Conservation (phyloP, 495 filamentous ascomycete species). For the Poronia punctata region DNA sequence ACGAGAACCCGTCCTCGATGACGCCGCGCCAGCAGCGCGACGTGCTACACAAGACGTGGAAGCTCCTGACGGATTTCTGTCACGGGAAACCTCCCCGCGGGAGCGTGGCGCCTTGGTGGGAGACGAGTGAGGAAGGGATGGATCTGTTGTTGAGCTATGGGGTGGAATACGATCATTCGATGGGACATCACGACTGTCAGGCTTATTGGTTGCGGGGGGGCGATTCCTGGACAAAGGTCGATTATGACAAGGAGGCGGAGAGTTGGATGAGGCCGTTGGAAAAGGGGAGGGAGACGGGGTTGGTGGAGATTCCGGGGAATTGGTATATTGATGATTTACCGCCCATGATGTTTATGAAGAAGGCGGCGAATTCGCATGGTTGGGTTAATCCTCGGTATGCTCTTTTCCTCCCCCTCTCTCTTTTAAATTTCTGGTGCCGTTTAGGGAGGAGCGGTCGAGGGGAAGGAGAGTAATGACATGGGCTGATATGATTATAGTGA, state of each 20-base stretch:
- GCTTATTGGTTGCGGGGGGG: slow-evolving; percentile 42
- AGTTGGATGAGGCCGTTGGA: slow-evolving; percentile 47
- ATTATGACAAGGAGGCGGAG: slow-evolving; percentile 36
- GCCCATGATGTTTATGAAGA: slow-evolving; percentile 48
- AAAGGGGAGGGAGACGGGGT: slow-evolving; percentile 29
- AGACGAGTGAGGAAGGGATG: slow-evolving; percentile 58
- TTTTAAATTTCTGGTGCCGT: too few species aligned
- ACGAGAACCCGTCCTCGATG: slow-evolving; percentile 72
- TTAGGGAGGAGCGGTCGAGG: too few species aligned
- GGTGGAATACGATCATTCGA: slow-evolving; percentile 40
- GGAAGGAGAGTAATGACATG: not conserved
- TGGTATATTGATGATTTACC: slow-evolving; percentile 50
- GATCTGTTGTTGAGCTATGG: slow-evolving; percentile 61
- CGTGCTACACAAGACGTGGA: slow-evolving; percentile 70
- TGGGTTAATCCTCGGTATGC: slow-evolving; percentile 49
- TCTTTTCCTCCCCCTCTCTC: too few species aligned
- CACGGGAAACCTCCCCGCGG: slow-evolving; percentile 66
- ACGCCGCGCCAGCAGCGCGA: slow-evolving; percentile 65
- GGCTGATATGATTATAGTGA: slow-evolving; percentile 24
- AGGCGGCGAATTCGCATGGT: slow-evolving; percentile 42
- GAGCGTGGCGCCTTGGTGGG: slow-evolving; percentile 62
- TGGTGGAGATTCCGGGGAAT: slow-evolving; percentile 45
- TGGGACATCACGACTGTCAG: slow-evolving; percentile 43
- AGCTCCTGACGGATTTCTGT: slow-evolving; percentile 65
- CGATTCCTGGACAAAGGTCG: slow-evolving; percentile 36